These are phyloP conservation scores for Balakata baccata DNA, from an alignment of 345 rosid genomes.

Conservation along the genomic window DNA sequence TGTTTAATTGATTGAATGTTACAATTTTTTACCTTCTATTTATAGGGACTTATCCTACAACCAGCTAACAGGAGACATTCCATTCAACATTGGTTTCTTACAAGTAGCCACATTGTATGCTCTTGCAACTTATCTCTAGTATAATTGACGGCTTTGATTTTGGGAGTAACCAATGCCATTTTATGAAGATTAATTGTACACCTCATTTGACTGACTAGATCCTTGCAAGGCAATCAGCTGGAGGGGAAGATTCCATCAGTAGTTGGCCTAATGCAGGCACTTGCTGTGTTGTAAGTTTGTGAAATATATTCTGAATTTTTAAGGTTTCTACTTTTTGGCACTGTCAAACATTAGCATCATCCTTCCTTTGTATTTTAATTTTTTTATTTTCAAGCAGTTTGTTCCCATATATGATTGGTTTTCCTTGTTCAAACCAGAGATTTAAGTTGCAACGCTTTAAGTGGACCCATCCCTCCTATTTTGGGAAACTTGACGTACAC, in stretches of 20 bases:
- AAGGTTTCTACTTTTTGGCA: not conserved
- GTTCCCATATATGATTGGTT: constrained; percentile 1
- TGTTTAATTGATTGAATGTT: not conserved
- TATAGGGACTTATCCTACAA: constrained; percentile 93
- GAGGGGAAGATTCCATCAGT: constrained; percentile 89
- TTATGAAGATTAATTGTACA: constrained; percentile 5
- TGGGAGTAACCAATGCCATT: not conserved
- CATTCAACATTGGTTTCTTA: constrained; percentile 93
- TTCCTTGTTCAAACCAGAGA: constrained; percentile 47
- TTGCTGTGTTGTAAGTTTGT: constrained; percentile 85
- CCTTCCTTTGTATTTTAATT: not conserved
- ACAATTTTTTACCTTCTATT: constrained; percentile 11
- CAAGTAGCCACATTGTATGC: constrained; percentile 96
- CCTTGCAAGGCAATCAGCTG: constrained; percentile 87
- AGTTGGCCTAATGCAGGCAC: constrained; percentile 98
- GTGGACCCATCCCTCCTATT: constrained; percentile 86
- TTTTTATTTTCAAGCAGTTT: not conserved
- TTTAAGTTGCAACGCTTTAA: constrained; percentile 77
- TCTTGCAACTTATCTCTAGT: not conserved
- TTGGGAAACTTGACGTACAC: constrained; percentile 85
- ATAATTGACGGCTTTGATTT: not conserved
- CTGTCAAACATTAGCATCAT: not conserved
- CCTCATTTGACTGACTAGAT: constrained; percentile 42
- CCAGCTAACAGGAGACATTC: constrained; percentile 82
- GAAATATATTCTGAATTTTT: not conserved